Base-by-base conservation (phyloP, 768 basidiomycete species). In the Lenzites betulinus region DNA sequence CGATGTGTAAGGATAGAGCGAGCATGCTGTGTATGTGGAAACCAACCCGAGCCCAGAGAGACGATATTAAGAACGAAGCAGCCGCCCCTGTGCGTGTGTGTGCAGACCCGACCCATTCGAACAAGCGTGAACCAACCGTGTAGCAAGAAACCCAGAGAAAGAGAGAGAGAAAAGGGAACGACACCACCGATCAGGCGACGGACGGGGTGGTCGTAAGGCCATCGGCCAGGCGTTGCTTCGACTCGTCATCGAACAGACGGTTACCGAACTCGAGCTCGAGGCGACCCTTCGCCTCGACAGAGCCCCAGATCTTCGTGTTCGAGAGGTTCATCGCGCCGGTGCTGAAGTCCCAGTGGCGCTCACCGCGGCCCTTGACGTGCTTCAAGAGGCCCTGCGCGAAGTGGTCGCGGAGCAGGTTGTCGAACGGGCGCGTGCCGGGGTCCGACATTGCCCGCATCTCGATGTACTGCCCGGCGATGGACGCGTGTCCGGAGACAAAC, bases 321-420 rank as follows among this genome's bases (percentile, higher is more conserved):
- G 71, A 73, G 20, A 71, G 58, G 59, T 64, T 55, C 36, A 63
- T 56, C 25, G 51, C 46, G 18, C 62, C 57, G 9, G 26, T 44
- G 49, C 62, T 62, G 51, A 68, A 58, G 48, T 69, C 65, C 71
- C 71, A 73, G 23, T 43, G 64, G 22, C 63, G 54, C 49, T 75
- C 72, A 9, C 70, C 72, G 59, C 66, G 54, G 13, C 74, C 75
- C 49, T 68, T 74, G 64, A 76, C 67, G 68, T 76, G 64, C 54
- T 73, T 74, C 15, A 74, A 60, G 2, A 75, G 28, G 30, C 73
- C 70, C 52, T 75, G 72, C 22, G 63, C 58, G 58, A 76, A 73
- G 56, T 75, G 75, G 54, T 73, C 71, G 22, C 38, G 54, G 60
- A 75, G 68, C 15, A 74, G 67, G 43, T 71, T 69, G 48, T 75